Evolutionary conservation across 371 early-diverging fungal genomes (phyloP), one percentile per base, ranked within the genome.

Genomic region (Mortierella sp.): DNA sequence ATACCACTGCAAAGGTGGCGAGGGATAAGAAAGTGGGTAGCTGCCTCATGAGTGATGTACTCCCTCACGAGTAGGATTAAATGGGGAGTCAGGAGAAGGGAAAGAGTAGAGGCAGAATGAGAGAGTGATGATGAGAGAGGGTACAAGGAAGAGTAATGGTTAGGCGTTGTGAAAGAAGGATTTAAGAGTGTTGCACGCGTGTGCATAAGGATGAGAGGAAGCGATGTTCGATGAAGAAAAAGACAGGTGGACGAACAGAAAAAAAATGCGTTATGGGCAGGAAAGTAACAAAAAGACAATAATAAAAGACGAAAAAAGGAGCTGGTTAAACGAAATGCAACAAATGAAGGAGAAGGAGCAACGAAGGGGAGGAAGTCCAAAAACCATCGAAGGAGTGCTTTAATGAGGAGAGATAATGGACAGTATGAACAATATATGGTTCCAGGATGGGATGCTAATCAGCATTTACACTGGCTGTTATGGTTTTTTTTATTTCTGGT

Each of bases 1-100:
- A 79, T 13, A 29, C n/a, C 37, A 40, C 40, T 4, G 72, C 53
- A 10, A 48, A 29, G 9, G 41, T 48, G n/a, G 63, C 13, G n/a
- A 69, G n/a, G 9, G 66, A 22, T 39, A 69, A 14, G 41, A 76
- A 19, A 0, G 34, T 61, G 16, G 61, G 24, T 19, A 52, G 37
- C 16, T 70, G 65, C 71, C 69, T 73, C 80, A 76, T 80, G 70
- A 72, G 66, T 68, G 64, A 44, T 7, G 44, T 24, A 4, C 22
- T 73, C 14, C 39, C 66, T 69, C 69, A 66, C 55, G 63, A 69
- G 69, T 50, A 34, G 48, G n/a, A 34, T 24, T 31, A 11, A 40
- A n/a, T 44, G 48, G 29, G 26, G 14, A 26, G 47, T 44, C 31
- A 48, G 22, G 19, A 24, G 67, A 40, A 16, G 24, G 22, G 8